Base-by-base conservation (phyloP, 2,329 filamentous ascomycete species). In the Pseudogymnoascus sp. region DNA sequence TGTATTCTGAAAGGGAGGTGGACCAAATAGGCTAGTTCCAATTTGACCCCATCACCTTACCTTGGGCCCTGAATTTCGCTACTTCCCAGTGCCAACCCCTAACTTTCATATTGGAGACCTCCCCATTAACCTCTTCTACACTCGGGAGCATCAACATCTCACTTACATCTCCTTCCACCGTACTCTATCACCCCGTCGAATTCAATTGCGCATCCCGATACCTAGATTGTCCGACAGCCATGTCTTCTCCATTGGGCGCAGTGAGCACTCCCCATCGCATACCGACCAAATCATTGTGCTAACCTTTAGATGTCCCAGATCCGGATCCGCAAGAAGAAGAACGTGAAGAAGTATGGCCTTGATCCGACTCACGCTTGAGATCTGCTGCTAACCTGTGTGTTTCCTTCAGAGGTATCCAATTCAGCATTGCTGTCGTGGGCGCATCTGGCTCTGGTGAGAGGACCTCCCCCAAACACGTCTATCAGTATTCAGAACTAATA, bases 261-360 rank as follows among this genome's bases (percentile, higher is more conserved):
- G 79, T 82, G 80, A 72, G 79, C 77, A 66, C 42, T 65, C 60
- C 65, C 63, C 66, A 62, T 62, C n/a, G 53, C 63, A 44, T 47
- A 65, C 33, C 33, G 35, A 38, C 25, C 38, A 42, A 60, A 66
- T 67, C 69, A 71, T 71, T 64, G 72, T 65, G 56, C 59, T 63
- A 64, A 53, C 37, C 64, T 53, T 38, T 60, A 50, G 37, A 72
- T 69, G 70, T 68, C 72, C 66, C 77, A 91, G 87, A 91, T 95
- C 79, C 94, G 96, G 90, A 92, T 97, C 77, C 92, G 94, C 81
- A 89, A 91, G 80, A 99, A 99, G 93, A 99, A 99, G 90, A 97
- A 99, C 85, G 93, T 99, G 82, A 74, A 74, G 68, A 74, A 74
- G 69, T 60, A 60, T 60, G 59, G 97, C 50, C 28, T 56, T 33